These are phyloP conservation scores for Coccomyxa sp. DNA, from an alignment of 139 green algal species.

Conservation along the genomic window DNA sequence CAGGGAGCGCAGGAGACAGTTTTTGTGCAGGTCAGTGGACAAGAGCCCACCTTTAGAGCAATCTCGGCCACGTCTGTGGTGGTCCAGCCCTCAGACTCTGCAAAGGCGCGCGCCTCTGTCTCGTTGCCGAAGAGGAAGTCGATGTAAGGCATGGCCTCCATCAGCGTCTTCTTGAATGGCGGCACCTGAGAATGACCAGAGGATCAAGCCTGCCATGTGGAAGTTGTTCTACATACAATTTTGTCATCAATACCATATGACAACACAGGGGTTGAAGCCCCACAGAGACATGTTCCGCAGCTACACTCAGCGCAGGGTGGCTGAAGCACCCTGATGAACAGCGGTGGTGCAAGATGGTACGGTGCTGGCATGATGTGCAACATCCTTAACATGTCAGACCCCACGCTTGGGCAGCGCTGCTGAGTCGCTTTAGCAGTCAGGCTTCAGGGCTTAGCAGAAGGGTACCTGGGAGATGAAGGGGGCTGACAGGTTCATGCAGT, in stretches of 20 bases:
- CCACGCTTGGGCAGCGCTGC: too few relatives aligned
- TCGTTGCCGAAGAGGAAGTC: conserved; percentile 99
- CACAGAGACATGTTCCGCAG: neutral
- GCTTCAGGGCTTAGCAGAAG: neutral
- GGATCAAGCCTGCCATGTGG: neutral
- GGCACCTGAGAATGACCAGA: conserved; percentile 47
- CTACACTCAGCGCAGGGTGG: conserved; percentile 25
- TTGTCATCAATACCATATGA: too few relatives aligned
- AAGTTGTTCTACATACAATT: too few relatives aligned
- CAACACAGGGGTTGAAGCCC: too few relatives aligned
- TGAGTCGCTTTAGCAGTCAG: too few relatives aligned
- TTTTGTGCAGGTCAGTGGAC: neutral
- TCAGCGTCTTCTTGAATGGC: conserved; percentile 83
- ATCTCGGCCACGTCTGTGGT: conserved; percentile 81
- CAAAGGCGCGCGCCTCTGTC: conserved; percentile 90
- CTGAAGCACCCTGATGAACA: too few relatives aligned
- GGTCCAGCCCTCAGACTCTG: conserved; percentile 87
- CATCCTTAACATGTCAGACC: too few relatives aligned
- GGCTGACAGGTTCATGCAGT: conserved; percentile 90
- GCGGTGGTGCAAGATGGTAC: too few relatives aligned
- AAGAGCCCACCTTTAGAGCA: conserved; percentile 58
- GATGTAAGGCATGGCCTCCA: conserved; percentile 80
- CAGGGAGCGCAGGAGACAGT: too few relatives aligned
- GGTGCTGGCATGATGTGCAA: too few relatives aligned
- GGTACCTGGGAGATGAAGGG: conserved; percentile 92